Evolutionary conservation across 176 grass and related monocot genomes (phyloP), one percentile per base, ranked within the genome.

Genomic region (Saccharum officinarum): DNA sequence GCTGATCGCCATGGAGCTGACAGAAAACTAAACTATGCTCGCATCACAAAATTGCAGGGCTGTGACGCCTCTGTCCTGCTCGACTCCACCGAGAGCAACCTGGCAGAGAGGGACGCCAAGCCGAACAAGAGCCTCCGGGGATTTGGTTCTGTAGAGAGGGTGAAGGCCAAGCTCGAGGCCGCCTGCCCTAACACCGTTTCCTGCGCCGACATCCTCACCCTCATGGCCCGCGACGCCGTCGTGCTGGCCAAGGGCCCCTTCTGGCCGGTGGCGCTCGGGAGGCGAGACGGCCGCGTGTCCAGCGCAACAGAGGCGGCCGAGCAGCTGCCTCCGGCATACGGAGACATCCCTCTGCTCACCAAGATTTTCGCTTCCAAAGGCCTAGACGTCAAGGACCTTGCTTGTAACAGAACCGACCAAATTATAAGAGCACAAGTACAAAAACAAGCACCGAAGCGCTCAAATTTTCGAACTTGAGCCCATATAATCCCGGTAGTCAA

Each of bases 151-250:
- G 39, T 40, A 8, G 39, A 40, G 7, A 40, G 39, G 1, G 39
- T 40, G 39, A 40, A 40, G 39, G 39, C 39, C 39, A 40, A 40
- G 39, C 39, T 40, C 7, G 39, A 40, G 1, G 39, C 39, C 7
- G 39, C 39, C 39, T 40, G 39, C 39, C 39, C 39, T 0, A 40
- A 40, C 39, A 40, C 39, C 7, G 39, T 40, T 40, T 40, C 39
- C 7, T 40, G 7, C 39, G 39, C 6, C 39, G 7, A 40, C 39
- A 7, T 97, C 20, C 80, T 93, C 15, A 54, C 94, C 4, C 62
- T 97, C 39, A 90, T 91, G 84, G 84, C 94, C 0, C 85, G 91
- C 3, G 94, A 97, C 81, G 86, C 94, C 31, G 94, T 97, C 23
- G 84, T 73, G 8, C 77, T 97, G 6, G 89, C 88, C n/a, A 71